Base-by-base conservation (phyloP, 192 early-diverging fungal genomes). In the Phlyctochytrium planicorne region DNA sequence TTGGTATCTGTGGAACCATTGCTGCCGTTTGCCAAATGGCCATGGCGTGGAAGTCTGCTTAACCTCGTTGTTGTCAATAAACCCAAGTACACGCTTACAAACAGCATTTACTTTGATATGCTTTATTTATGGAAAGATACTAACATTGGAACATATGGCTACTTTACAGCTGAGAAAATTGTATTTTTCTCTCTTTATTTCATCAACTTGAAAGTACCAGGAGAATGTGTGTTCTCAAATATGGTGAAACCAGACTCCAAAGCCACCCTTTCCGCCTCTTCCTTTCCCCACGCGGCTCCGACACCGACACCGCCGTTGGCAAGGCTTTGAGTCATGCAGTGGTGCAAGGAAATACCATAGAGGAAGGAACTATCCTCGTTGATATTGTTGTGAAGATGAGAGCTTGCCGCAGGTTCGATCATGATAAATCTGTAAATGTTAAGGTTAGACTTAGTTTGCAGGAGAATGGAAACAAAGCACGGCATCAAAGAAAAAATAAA, bases 1-100 rank as follows among this genome's bases (percentile, higher is more conserved):
- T 97, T 29, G 95, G 95, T 60, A 75, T 93, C 32, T 98, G 88
- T 78, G 96, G 96, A 72, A 93, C 91, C n/a, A 79, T 96, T 68
- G 96, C 96, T 24, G 90, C 95, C 4, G 53, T 92, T 32, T 87
- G 86, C 4, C 94, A 96, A 75, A 80, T 93, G 35, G 88, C 88
- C 71, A 82, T 84, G 29, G 88, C 91, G 2, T 97, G 95, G 95
- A 87, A 90, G 67, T 82, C 86, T 24, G 80, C 87, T 33, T 87
- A 80, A 52, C n/a, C n/a, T n/a, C n/a, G n/a, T n/a, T n/a, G n/a
- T n/a, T n/a, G n/a, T n/a, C n/a, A n/a, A n/a, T n/a, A n/a, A n/a
- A n/a, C n/a, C n/a, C n/a, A n/a, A n/a, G n/a, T n/a, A n/a, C n/a
- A n/a, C n/a, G n/a, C n/a, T n/a, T n/a, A n/a, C n/a, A n/a, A n/a